These are phyloP conservation scores for Pythium folliculosum DNA, from an alignment of 352 stramenopile species.

Conservation along the genomic window DNA sequence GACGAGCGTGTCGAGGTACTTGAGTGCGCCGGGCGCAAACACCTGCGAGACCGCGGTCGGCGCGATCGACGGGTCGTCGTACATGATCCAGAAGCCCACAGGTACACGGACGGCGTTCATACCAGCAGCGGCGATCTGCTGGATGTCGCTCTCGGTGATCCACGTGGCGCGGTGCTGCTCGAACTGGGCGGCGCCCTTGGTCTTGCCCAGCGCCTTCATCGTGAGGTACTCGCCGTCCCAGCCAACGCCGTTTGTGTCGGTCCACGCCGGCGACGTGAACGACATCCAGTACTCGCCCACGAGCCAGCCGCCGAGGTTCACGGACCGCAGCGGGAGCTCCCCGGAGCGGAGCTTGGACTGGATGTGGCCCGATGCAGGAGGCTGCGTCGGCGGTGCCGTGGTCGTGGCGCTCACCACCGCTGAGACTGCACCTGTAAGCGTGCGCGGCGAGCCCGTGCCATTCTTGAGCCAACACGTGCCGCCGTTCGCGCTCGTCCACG, in stretches of 20 bases:
- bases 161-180: slow-evolving; percentile 52
- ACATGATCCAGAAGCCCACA: slow-evolving; percentile 32
- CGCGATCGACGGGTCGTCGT: no score
- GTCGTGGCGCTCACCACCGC: not conserved
- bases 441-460: not conserved
- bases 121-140: slow-evolving; percentile 30
- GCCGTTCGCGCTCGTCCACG: slow-evolving; percentile 49
- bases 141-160: slow-evolving; percentile 55
- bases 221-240: slow-evolving; percentile 29
- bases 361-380: not conserved
- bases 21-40: slow-evolving; percentile 32
- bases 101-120: slow-evolving; percentile 35
- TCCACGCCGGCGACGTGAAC: slow-evolving; percentile 30
- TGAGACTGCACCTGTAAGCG: not conserved
- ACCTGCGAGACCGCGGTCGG: slow-evolving; percentile 9
- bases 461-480: slow-evolving; percentile 27
- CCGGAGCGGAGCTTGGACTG: slow-evolving; percentile 10
- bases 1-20: slow-evolving; percentile 59
- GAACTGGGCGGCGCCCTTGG: slow-evolving; percentile 12
- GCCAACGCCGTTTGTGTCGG: not conserved
- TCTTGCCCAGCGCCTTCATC: slow-evolving; percentile 18
- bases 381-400: no score
- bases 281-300: slow-evolving; percentile 66
- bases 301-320: slow-evolving; percentile 75
- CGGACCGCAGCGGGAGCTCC: slow-evolving; percentile 29